Conservation (phyloP, 176 grass and related monocot species). For the Bonia amplexicaulis region DNA sequence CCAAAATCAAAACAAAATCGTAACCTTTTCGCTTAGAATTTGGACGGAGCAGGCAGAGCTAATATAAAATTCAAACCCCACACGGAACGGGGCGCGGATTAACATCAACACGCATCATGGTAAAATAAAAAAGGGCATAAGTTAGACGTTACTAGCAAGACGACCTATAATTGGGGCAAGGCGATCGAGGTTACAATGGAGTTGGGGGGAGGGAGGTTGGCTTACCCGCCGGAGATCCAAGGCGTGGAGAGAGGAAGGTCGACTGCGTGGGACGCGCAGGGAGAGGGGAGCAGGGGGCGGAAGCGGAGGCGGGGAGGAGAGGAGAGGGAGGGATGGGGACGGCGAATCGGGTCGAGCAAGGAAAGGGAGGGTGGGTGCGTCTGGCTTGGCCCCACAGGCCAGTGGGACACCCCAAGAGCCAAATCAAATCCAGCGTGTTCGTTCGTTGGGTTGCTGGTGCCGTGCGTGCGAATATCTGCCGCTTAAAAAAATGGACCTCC, state of each 20-base stretch:
- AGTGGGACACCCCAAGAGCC: too few species aligned
- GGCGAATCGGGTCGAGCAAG: too few species aligned
- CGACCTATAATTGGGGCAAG: neutral
- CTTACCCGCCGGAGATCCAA: constrained; percentile 24
- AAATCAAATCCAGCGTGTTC: too few species aligned
- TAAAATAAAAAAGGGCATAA: neutral
- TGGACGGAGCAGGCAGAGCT: neutral
- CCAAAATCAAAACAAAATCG: neutral
- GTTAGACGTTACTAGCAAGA: neutral
- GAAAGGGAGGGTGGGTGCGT: too few species aligned
- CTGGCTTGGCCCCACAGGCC: too few species aligned
- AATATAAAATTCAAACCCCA: too few species aligned
- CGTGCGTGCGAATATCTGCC: too few species aligned
- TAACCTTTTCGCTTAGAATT: neutral
- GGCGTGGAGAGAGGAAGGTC: neutral
- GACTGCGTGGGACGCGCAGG: neutral
- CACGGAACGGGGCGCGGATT: neutral
- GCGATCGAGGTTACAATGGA: neutral
- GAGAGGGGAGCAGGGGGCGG: neutral
- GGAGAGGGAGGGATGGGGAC: neutral
- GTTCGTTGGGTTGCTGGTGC: too few species aligned
- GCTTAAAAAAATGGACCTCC: too few species aligned
- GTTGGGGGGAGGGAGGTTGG: neutral
- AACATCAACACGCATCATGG: neutral
- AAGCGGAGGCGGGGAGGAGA: neutral